Percentiles rank a stretch among this genome's conserved stretches.
Evolutionary conservation across 371 early-diverging fungal genomes (phyloP).

Genomic region (Mortierella sp.): DNA sequence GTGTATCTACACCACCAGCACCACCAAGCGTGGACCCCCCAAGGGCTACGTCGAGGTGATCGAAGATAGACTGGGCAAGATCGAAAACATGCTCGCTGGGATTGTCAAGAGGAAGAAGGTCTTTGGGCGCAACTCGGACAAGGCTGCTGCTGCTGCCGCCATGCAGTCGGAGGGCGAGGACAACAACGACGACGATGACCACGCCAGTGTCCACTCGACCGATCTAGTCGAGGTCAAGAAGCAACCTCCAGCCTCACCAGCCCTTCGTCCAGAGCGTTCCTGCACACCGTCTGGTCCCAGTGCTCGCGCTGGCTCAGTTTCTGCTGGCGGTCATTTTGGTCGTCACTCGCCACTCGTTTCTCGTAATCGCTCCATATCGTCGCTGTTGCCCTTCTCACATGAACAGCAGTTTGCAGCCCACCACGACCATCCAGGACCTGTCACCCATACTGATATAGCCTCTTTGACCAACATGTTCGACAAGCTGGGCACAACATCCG

Average conservation of each 20-base stretch:
- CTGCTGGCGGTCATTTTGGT: slow-evolving; percentile 24
- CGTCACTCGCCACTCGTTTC: slow-evolving; percentile 51
- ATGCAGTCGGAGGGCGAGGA: slow-evolving; percentile 21
- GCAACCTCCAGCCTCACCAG: slow-evolving; percentile 48
- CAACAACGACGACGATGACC: slow-evolving; percentile 32
- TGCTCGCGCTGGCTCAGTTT: slow-evolving; percentile 36
- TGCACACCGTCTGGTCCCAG: slow-evolving; percentile 18
- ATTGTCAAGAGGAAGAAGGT: slow-evolving; percentile 56
- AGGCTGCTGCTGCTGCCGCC: slow-evolving; percentile 11
- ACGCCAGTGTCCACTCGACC: slow-evolving; percentile 26
- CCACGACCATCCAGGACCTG: slow-evolving; percentile 20
- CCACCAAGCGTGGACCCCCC: slow-evolving; percentile 71
- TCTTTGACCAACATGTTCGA: slow-evolving; percentile 48
- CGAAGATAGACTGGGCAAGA: slow-evolving; percentile 72
- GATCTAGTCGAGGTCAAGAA: slow-evolving; percentile 46
- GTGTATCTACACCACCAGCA: slow-evolving; percentile 62
- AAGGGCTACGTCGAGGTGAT: slow-evolving; percentile 82
- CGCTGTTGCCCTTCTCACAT: slow-evolving; percentile 45
- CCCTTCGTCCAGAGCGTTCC: slow-evolving; percentile 28
- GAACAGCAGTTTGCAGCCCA: slow-evolving; percentile 14
- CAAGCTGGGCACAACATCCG: slow-evolving; percentile 46
- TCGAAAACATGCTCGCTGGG: slow-evolving; percentile 69
- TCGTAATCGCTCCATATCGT: slow-evolving; percentile 45
- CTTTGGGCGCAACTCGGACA: slow-evolving; percentile 14
- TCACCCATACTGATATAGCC: slow-evolving; percentile 37